phyloP scores from a whole-genome alignment of 805 yeast species.

The Myxozyma geophila region DNA sequence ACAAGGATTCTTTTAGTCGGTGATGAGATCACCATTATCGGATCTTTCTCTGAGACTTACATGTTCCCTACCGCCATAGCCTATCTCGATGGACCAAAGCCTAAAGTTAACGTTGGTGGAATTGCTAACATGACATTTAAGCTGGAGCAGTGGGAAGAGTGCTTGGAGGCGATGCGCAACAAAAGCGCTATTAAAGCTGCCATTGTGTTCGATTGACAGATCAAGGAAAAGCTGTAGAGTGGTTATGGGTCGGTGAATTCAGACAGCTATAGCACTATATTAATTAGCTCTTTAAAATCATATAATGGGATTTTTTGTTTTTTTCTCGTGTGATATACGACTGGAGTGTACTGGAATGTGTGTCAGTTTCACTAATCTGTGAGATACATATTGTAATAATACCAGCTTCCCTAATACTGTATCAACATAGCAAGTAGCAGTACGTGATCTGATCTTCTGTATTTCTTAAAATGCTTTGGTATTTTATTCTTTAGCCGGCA shows the following conservation, averaged over 20 bases:
- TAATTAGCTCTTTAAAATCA: not conserved
- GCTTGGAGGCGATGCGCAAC: slow-evolving; percentile 32
- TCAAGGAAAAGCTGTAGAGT: not conserved
- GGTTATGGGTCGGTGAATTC: too few relatives aligned
- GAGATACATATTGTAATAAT: too few relatives aligned
- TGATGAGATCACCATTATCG: slow-evolving; percentile 35
- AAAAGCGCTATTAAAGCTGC: slow-evolving; percentile 36
- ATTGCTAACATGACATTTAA: slow-evolving; percentile 33
- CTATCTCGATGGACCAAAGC: slow-evolving; percentile 33
- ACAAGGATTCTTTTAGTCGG: slow-evolving; percentile 15
- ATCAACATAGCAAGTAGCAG: too few relatives aligned
- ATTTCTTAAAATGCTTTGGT: too few relatives aligned
- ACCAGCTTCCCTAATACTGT: too few relatives aligned
- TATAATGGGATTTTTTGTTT: too few relatives aligned
- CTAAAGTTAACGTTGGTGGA: slow-evolving; percentile 33
- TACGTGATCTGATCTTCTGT: too few relatives aligned
- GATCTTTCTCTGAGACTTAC: slow-evolving; percentile 35
- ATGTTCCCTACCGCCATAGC: slow-evolving; percentile 34
- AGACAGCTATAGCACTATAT: not conserved
- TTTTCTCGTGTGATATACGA: too few relatives aligned
- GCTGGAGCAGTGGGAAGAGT: slow-evolving; percentile 37
- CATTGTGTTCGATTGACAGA: slow-evolving; percentile 21
- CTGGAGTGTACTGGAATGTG: too few relatives aligned
- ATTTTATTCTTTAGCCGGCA: too few relatives aligned
- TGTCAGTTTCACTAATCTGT: too few relatives aligned